Evolutionary conservation across 805 yeast genomes (phyloP), one percentile per base, ranked within the genome.

Genomic region (Ogataea pilisensis): DNA sequence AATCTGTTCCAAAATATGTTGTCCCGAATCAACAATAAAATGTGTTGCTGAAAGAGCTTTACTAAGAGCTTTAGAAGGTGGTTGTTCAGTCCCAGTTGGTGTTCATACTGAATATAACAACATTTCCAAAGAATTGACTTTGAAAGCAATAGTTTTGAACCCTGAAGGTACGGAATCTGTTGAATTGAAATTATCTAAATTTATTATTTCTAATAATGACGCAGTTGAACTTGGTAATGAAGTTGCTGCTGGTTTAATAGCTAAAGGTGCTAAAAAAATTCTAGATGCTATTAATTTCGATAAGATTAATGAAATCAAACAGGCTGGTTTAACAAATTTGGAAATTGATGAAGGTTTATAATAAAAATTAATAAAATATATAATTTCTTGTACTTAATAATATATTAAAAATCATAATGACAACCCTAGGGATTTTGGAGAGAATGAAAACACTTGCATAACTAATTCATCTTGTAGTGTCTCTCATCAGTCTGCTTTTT

Each of bases 11-110:
- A 70, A 76, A 42, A 77, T 91, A 45, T 82, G 81, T 51, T 82
- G 89, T 60, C 61, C 66, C 32, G 72, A 77, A 5, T 73, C 95
- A 3, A 75, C 89, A 1, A 65, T 80, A 44, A 74, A 95, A 51
- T 90, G 98, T 63, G 63, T 79, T 7, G 95, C 96, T 3, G 99
- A 93, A 64, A 75, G 99, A 54, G 71, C 91, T 6, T 66, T 93
- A 46, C 78, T 93, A 86, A 75, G 91, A 63, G 73, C 84, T 19
- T 73, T 93, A 44, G 98, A 93, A 67, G 99, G 98, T 46, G 99
- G 99, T 8, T 93, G 99, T 65, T 87, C 96, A 1, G 97, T 93
- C 14, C 99, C 99, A 6, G 85, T 93, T 49, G 99, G 99, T 38
- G 96, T 88, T 22, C 75, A 79, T 48, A 72, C 89, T n/a, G 49